Base-by-base conservation (phyloP, 371 early-diverging fungal genomes). In the Apophysomyces trapeziformis region DNA sequence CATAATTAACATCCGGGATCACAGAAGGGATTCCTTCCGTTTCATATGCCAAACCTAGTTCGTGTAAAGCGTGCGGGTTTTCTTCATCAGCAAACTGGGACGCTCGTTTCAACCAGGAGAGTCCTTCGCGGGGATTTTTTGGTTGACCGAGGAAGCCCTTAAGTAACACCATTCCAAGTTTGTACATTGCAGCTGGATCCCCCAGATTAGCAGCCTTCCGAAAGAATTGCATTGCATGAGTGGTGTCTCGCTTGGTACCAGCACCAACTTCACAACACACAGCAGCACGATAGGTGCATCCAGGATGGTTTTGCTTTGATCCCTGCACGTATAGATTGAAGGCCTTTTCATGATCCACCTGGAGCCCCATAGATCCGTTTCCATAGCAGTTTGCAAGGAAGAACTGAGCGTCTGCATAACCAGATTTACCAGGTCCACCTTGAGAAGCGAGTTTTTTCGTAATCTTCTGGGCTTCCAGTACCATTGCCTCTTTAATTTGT, bases 231-330 rank as follows among this genome's bases (percentile, higher is more conserved):
- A 94, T 78, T 0, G 96, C 90, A 7, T 92, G 86, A 11, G 72
- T 70, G 11, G 80, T 72, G 67, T 97, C 94, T 7, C 87, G 78
- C 57, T 90, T 90, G 7, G 92, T 90, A 18, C 97, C 97, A 7
- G 90, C 89, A 21, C 96, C 96, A 32, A 89, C 72, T 70, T 97
- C 96, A 72, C 94, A 92, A 76, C 95, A 96, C 16, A 95, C 95
- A 2, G 92, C 96, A 1, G 90, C 88, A 58, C 96, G 87, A 74
- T 95, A 97, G 21, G 92, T 93, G 6, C 95, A 92, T 8, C 88
- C 88, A 0, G 95, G 87, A 69, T 95, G 96, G 74, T 85, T 84
- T 64, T 91, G 90, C 72, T 96, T 96, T 32, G 93, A 88, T 2
- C 94, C 95, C 70, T 92, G 92, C 61, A 92, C 78, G 73, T 95